Evolutionary conservation across 495 filamentous ascomycete species (phyloP).

Genomic region (Penicillium diatomitis): DNA sequence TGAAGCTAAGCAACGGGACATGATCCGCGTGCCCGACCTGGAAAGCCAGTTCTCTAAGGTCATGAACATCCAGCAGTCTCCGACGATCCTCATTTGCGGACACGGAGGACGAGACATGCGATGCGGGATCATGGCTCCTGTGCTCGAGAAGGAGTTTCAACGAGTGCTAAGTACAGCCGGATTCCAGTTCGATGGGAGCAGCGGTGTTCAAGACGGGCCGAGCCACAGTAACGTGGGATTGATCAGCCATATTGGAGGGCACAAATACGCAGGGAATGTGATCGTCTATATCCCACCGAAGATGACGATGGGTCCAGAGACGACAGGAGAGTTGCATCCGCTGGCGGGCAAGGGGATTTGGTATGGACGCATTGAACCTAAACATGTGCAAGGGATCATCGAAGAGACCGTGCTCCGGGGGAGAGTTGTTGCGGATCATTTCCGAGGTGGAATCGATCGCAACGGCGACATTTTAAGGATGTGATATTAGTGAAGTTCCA

Average conservation of each 20-base stretch:
- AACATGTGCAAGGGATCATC: conserved; percentile 79
- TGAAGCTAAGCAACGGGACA: conserved; percentile 16
- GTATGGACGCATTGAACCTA: conserved; percentile 85
- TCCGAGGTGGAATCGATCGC: conserved; percentile 40
- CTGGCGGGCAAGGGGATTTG: conserved; percentile 79
- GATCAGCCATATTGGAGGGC: conserved; percentile 85
- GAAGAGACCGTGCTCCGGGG: conserved; percentile 69
- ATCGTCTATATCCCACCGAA: conserved; percentile 76
- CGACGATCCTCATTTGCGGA: conserved; percentile 74
- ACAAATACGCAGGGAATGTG: conserved; percentile 90
- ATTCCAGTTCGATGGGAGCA: conserved; percentile 10
- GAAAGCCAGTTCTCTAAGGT: conserved; percentile 28
- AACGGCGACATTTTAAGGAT: conserved; percentile 31
- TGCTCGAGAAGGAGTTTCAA: conserved; percentile 61
- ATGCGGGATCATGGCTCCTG: conserved; percentile 71
- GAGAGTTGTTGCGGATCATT: conserved; percentile 65
- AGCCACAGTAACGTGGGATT: conserved; percentile 52
- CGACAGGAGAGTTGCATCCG: conserved; percentile 24
- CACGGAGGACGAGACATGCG: conserved; percentile 71
- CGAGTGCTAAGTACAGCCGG: conserved; percentile 31
- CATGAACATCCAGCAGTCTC: conserved; percentile 50
- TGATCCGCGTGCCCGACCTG: conserved; percentile 22
- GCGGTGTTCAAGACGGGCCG: conserved; percentile 17
- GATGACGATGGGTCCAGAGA: conserved; percentile 14
- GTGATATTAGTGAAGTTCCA: conserved; percentile 7